Evolutionary conservation across 2,329 filamentous ascomycete genomes (phyloP).

Genomic region (Penicillium sp.): DNA sequence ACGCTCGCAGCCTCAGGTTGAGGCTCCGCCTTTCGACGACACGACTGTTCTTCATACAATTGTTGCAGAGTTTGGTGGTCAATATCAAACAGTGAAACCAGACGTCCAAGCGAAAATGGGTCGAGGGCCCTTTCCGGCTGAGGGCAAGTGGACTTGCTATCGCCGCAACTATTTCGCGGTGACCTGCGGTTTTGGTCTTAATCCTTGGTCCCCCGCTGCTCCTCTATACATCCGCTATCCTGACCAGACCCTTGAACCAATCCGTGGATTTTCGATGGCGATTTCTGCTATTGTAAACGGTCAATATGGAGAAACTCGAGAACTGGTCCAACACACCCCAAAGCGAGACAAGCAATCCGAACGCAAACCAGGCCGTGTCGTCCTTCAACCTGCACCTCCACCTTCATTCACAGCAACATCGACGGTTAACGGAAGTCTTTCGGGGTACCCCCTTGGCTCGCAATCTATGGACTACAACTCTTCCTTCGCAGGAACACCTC

Average conservation of each 20-base stretch:
- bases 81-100: conserved; percentile 56
- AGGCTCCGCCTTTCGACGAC: conserved; percentile 45
- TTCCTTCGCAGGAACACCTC: conserved; percentile 30
- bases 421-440: conserved; percentile 20
- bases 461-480: conserved; percentile 35
- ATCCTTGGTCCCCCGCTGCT: conserved; percentile 55
- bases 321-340: conserved; percentile 85
- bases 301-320: conserved; percentile 70
- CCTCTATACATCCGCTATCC: conserved; percentile 57
- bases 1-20: conserved; percentile 17
- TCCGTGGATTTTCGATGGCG: conserved; percentile 75
- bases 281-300: conserved; percentile 81
- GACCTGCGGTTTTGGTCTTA: conserved; percentile 71
- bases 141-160: conserved; percentile 89
- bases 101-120: conserved; percentile 79
- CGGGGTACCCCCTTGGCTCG: conserved; percentile 24
- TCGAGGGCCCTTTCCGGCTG: conserved; percentile 81
- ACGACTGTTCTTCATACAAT: conserved; percentile 38
- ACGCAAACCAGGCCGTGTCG: conserved; percentile 66
- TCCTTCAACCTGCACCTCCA: conserved; percentile 65
- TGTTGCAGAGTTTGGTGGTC: conserved; percentile 27
- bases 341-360: conserved; percentile 87
- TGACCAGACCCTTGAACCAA: conserved; percentile 50
- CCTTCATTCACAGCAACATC: conserved; percentile 40
- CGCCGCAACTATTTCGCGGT: conserved; percentile 88